A percentile compares a stretch with the other conserved stretches of the same genome.
phyloP scores from a whole-genome alignment of 768 basidiomycete species.

The Lentinus brumalis region DNA sequence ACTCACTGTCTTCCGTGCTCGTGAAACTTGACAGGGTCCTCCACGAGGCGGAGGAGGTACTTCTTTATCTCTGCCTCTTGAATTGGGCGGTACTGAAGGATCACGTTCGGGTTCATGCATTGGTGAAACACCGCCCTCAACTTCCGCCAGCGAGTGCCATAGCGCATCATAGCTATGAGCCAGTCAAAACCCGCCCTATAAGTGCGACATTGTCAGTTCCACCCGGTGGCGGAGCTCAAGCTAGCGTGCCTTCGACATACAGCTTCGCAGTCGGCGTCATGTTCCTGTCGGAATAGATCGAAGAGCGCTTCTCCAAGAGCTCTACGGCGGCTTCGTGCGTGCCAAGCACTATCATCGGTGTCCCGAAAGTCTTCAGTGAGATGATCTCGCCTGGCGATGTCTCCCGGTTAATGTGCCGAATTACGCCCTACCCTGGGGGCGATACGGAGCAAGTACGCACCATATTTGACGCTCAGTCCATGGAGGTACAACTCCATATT shows the following conservation, averaged over 20 bases:
- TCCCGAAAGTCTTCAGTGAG: slow-evolving; percentile 15
- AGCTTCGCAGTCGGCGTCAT: not conserved
- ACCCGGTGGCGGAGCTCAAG: not conserved
- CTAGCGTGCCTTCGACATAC: not conserved
- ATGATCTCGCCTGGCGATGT: slow-evolving; percentile 17
- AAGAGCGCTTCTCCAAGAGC: slow-evolving; percentile 25
- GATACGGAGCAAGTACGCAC: not conserved
- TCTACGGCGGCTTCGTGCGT: slow-evolving; percentile 14
- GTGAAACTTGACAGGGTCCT: too few species aligned
- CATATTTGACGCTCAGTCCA: not conserved
- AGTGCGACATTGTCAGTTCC: not conserved
- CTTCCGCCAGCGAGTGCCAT: slow-evolving; percentile 9
- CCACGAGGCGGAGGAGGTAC: too few species aligned
- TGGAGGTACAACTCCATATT: not conserved
- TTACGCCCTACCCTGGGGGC: not conserved
- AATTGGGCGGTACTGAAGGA: not conserved
- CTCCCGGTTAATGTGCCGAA: not conserved
- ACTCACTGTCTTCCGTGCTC: too few species aligned
- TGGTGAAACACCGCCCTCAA: slow-evolving; percentile 2
- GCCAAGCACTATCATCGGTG: slow-evolving; percentile 16
- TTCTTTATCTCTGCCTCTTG: not conserved
- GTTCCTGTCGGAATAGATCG: slow-evolving; percentile 22
- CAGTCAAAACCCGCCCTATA: slow-evolving; percentile 10
- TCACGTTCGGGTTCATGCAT: not conserved
- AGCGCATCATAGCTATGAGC: slow-evolving; percentile 2